Evolutionary conservation across 2,329 filamentous ascomycete species (phyloP), one percentile per base, ranked within the genome.

Genomic region (Talaromyces amestolkiae): DNA sequence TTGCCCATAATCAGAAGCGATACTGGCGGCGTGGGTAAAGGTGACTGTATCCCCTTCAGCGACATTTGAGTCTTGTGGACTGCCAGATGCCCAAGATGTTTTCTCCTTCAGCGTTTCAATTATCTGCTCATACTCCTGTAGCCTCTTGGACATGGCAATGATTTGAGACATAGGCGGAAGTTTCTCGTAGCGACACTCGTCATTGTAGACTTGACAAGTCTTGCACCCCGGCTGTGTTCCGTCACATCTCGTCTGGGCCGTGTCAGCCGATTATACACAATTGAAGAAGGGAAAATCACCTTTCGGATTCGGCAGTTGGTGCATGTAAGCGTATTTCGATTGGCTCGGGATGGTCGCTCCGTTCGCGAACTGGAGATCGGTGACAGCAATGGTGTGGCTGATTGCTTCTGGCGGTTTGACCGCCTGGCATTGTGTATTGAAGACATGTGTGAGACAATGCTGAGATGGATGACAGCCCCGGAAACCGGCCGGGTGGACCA

Each of bases 161-260:
- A 60, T 60, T 31, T 60, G 58, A 13, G 58, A 60, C 58, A 60
- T 60, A 1, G 58, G 58, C 2, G 58, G 58, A 10, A 19, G 41
- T 15, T 49, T 61, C n/a, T 61, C 41, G 22, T 61, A 61, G 3
- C 24, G 41, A 24, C 58, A 61, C 8, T 19, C 3, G 7, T 37
- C 58, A 11, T 61, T 13, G 15, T 61, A 49, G 3, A 61, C 27
- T 49, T 61, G 24, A 24, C 58, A 61, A 3, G 58, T 61, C 13
- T 61, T 61, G 35, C 58, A 61, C 1, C 58, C 27, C 3, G 58
- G 41, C 19, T 49, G 58, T 15, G 58, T 61, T 22, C 58, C 58
- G 22, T 61, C 58, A 15, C 58, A 61, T 43, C 27, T 43, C 5
- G 58, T 49, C 58, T 61, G n/a, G n/a, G 35, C 19, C 15, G 24